Percentiles rank a stretch among this genome's conserved stretches.
Conservation (phyloP, 164 flowering plant genomes). For the Nelumbo lutea region DNA sequence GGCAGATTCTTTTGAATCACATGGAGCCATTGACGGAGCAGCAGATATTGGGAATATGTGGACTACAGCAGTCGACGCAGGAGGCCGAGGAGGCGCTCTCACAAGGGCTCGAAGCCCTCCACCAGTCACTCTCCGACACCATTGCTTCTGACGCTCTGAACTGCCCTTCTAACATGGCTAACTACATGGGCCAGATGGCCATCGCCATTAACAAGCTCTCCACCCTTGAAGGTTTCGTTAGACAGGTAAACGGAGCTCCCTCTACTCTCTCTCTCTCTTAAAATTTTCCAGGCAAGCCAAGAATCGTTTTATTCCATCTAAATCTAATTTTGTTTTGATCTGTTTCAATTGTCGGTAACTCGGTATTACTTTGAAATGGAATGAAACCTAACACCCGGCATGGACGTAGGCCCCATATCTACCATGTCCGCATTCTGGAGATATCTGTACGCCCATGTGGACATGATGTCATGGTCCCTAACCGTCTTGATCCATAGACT, state of each 20-base stretch:
- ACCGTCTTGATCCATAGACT: not conserved
- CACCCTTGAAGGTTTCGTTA: conserved; percentile 76
- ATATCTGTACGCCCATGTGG: not conserved
- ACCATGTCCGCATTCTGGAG: no score
- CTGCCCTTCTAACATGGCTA: conserved; percentile 68
- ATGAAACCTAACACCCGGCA: no score
- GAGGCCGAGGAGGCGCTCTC: conserved; percentile 87
- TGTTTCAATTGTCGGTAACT: no score
- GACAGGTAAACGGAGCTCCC: conserved; percentile 53
- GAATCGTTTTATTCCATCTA: no score
- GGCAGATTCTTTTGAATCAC: conserved; percentile 56
- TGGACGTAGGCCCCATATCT: conserved; percentile 5
- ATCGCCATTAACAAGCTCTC: conserved; percentile 90
- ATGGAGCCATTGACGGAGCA: conserved; percentile 91
- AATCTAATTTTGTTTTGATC: no score
- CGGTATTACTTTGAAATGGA: no score
- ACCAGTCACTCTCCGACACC: conserved; percentile 75
- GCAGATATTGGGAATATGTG: conserved; percentile 74
- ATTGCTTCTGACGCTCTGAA: conserved; percentile 68
- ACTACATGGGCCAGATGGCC: conserved; percentile 96
- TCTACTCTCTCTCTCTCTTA: no score
- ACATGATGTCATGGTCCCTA: conserved; percentile 6
- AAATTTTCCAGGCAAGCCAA: no score
- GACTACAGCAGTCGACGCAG: conserved; percentile 82
- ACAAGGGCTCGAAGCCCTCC: conserved; percentile 77